phyloP scores from a whole-genome alignment of 306 rosid genomes.

The Adenanthera pavonina region DNA sequence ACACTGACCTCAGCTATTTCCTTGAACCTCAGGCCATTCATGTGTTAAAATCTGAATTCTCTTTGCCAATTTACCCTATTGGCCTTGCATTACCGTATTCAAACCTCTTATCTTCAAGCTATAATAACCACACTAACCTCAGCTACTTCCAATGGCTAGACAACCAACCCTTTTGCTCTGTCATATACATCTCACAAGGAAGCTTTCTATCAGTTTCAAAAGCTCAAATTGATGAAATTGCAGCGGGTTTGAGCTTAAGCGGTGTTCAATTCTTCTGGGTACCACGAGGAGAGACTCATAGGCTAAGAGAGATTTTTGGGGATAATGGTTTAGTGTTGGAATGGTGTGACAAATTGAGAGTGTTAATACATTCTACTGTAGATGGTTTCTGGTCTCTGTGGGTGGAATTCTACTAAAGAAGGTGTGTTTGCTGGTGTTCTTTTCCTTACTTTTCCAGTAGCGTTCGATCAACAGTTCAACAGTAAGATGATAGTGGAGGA shows the following conservation, averaged over 20 bases:
- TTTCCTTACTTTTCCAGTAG: slow-evolving; percentile 51
- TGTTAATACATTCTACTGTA: slow-evolving; percentile 53
- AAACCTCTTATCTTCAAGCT: not conserved
- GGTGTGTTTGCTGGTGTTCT: slow-evolving; percentile 60
- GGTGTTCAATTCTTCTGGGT: slow-evolving; percentile 60
- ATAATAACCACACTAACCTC: not conserved
- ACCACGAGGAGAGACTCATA: slow-evolving; percentile 13
- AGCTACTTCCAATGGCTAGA: slow-evolving; percentile 53
- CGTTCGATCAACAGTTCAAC: slow-evolving; percentile 48
- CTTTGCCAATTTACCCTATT: slow-evolving; percentile 48
- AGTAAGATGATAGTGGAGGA: slow-evolving; percentile 53
- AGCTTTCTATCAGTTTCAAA: slow-evolving; percentile 55
- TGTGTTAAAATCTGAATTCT: slow-evolving; percentile 37
- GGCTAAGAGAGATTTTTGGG: slow-evolving; percentile 47
- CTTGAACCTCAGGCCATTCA: slow-evolving; percentile 51
- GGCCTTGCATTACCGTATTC: slow-evolving; percentile 52
- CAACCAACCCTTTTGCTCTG: slow-evolving; percentile 48
- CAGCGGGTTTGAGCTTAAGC: slow-evolving; percentile 38
- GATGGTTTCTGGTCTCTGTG: slow-evolving; percentile 72
- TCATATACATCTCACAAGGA: slow-evolving; percentile 63
- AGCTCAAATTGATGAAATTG: slow-evolving; percentile 59
- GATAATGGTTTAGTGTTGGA: slow-evolving; percentile 50
- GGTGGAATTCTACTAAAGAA: slow-evolving; percentile 67
- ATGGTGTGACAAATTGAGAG: slow-evolving; percentile 69
- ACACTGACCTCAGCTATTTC: not conserved